phyloP scores from a whole-genome alignment of 768 basidiomycete species.

The Auricularia auricula-judae region DNA sequence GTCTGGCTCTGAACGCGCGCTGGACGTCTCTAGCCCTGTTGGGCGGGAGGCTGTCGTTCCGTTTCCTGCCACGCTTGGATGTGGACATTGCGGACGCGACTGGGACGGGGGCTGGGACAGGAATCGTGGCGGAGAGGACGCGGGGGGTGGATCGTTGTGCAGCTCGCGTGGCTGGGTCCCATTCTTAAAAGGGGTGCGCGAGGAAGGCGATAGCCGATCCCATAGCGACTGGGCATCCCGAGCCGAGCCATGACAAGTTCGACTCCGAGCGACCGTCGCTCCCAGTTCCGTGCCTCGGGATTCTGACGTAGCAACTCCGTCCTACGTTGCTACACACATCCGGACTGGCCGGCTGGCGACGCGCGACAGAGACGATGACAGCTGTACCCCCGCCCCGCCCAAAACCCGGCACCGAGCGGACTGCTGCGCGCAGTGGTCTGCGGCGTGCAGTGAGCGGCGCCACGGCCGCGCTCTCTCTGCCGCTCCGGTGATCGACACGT shows the following conservation, averaged over 20 bases:
- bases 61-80: slow-evolving; percentile 77
- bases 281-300: neutral
- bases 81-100: slow-evolving; percentile 38
- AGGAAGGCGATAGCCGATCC: neutral
- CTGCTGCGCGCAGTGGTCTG: too few relatives aligned
- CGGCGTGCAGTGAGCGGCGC: too few relatives aligned
- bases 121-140: slow-evolving; percentile 18
- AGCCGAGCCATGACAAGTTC: neutral
- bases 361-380: neutral
- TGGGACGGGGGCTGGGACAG: slow-evolving; percentile 13
- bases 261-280: neutral
- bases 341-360: neutral
- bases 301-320: neutral
- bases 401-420: neutral
- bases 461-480: too few relatives aligned
- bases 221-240: neutral
- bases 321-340: neutral
- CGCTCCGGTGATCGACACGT: too few relatives aligned
- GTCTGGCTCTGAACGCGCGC: slow-evolving; percentile 77
- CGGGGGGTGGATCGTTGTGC: slow-evolving; percentile 8
- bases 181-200: neutral
- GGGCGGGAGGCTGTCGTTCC: slow-evolving; percentile 69
- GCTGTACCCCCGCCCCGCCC: neutral
- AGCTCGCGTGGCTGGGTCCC: neutral
- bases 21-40: slow-evolving; percentile 84